phyloP scores from a whole-genome alignment of 169 alveolate species.

The Perkinsus olseni region DNA sequence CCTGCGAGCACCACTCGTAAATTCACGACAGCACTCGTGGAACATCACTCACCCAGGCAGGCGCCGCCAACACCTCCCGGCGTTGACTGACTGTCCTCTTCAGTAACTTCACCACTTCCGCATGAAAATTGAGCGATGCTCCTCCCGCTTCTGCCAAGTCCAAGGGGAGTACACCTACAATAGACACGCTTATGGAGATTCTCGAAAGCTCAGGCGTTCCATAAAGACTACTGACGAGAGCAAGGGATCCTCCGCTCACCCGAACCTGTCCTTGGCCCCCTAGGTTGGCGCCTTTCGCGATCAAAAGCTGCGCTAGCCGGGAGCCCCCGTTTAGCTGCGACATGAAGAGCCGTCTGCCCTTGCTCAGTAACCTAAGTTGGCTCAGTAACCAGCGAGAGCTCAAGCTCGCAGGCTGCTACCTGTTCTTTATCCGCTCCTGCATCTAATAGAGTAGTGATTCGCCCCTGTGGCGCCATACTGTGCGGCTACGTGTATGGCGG shows the following conservation, averaged over 20 bases:
- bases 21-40: neutral
- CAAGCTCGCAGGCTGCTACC: neutral
- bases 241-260: neutral
- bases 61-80: neutral
- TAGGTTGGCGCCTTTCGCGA: neutral
- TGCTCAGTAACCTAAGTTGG: neutral
- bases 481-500: neutral
- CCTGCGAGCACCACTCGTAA: neutral
- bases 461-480: neutral
- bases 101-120: neutral
- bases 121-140: neutral
- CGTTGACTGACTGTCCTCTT: neutral
- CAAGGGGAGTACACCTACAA: neutral
- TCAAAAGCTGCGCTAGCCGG: neutral
- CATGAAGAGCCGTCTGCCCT: neutral
- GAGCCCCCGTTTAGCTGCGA: neutral
- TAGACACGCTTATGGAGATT: too few relatives aligned
- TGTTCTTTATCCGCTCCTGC: neutral
- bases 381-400: neutral
- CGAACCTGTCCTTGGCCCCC: neutral
- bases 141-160: neutral
- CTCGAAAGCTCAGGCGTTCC: too few relatives aligned
- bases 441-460: neutral
- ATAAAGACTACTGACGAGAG: neutral
- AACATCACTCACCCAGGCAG: neutral